These are phyloP conservation scores for Coemansia sp. DNA, from an alignment of 192 early-diverging fungal species.

Conservation along the genomic window DNA sequence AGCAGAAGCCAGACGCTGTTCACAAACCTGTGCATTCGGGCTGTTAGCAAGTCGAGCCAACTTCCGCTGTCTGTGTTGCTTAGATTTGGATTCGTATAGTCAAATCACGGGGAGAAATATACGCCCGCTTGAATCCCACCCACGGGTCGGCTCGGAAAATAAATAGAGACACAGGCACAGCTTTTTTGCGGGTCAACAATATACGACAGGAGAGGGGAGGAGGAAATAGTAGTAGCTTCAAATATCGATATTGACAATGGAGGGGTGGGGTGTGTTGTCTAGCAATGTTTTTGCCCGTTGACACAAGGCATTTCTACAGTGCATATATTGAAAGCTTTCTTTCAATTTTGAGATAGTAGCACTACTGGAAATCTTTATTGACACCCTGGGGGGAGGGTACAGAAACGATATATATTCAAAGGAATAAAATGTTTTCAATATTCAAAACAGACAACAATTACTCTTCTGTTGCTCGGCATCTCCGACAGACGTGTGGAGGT, in stretches of 20 bases:
- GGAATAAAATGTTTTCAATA: neutral
- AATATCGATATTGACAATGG: constrained; percentile 1
- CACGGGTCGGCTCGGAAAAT: constrained; percentile 2
- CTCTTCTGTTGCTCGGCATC: neutral
- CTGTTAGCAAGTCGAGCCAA: neutral
- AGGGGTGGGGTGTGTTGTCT: neutral
- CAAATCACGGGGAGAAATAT: neutral
- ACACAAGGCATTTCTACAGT: constrained; percentile 5
- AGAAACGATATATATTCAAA: neutral
- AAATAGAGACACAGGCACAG: neutral
- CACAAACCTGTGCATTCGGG: neutral
- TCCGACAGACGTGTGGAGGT: constrained; percentile 9
- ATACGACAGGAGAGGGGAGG: neutral
- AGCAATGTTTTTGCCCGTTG: neutral
- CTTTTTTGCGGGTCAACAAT: constrained; percentile 3
- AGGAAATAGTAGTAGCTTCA: neutral
- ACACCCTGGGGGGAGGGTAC: neutral
- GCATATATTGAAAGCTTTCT: constrained; percentile 10
- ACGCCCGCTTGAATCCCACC: neutral
- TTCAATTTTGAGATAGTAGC: neutral
- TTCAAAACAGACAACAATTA: neutral
- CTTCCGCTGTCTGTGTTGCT: neutral
- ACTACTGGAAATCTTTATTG: neutral
- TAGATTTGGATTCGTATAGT: neutral
- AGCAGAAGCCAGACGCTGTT: neutral